Evolutionary conservation across 1,284 basidiomycete genomes (phyloP), one percentile per base, ranked within the genome.

Genomic region (Pseudozyma tsukubaensis): DNA sequence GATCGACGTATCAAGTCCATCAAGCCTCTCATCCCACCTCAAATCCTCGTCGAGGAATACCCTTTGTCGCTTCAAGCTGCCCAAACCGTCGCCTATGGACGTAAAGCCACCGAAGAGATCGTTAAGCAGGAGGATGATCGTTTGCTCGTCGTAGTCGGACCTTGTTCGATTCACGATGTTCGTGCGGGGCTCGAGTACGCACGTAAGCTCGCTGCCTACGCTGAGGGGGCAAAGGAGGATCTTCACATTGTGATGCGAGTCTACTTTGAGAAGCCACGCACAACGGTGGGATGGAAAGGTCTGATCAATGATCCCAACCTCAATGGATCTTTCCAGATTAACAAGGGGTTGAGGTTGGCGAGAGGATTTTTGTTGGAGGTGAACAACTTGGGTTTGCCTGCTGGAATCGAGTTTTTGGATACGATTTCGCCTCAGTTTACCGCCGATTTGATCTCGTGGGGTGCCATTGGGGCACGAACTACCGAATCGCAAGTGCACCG

Each of bases 251-350:
- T 98, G 79, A 98, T 98, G 95, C 74, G 80, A 9, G 80, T 83
- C 43, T 83, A 83, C 73, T 82, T 83, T 59, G 82, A 84, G 44
- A 84, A 85, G 63, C 84, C 84, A 11, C 73, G 96, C 45, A 98
- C 96, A 12, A 98, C 96, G 0, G 92, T 98, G 56, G 95, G 95
- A 18, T 98, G 96, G 96, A 98, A 98, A 86, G 96, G 96, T 53
- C 89, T 99, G 72, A 98, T 99, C 87, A 99, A 98, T 84, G 86
- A 94, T 83, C 93, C 93, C 6, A 90, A 92, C 67, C 89, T 95
- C 85, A 93, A 94, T 84, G 89, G 85, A 54, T 79, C 79, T 82
- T 95, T 92, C 89, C 90, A 94, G 80, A 98, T 98, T 86, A 99
- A 99, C 89, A 94, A 92, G 83, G 96, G 96, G 44, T 89, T 99